phyloP scores from a whole-genome alignment of 345 rosid genomes.

The Boechera retrofracta region DNA sequence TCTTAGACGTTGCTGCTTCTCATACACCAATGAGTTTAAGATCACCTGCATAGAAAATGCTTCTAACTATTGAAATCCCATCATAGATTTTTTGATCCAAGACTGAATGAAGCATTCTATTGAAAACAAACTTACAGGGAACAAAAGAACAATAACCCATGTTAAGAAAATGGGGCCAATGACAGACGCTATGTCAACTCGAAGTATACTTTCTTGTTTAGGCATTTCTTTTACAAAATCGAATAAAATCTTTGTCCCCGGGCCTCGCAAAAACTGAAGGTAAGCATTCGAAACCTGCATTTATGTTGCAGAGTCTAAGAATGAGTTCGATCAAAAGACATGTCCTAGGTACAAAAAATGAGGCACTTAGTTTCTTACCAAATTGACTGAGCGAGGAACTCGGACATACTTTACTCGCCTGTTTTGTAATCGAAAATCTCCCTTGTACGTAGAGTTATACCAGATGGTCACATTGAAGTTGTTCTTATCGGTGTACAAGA shows the following conservation, averaged over 20 bases:
- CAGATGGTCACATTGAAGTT: constrained; percentile 74
- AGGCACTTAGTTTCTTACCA: constrained; percentile 53
- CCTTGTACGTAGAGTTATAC: constrained; percentile 75
- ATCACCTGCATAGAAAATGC: constrained; percentile 56
- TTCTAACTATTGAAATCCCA: not conserved
- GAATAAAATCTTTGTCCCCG: constrained; percentile 56
- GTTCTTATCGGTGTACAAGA: constrained; percentile 61
- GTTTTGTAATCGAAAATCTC: constrained; percentile 23
- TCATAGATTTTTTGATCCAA: not conserved
- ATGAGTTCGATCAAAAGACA: constrained; percentile 47
- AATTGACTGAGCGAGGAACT: constrained; percentile 74
- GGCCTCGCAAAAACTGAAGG: constrained; percentile 59
- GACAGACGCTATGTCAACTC: constrained; percentile 69
- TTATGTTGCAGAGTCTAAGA: constrained; percentile 45
- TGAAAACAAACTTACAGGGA: constrained; percentile 66
- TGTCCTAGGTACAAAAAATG: not conserved
- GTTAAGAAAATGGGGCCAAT: constrained; percentile 85
- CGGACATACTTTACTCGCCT: constrained; percentile 51
- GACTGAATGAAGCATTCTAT: not conserved
- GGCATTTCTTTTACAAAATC: constrained; percentile 91
- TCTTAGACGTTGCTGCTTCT: constrained; percentile 78
- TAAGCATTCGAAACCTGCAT: constrained; percentile 78
- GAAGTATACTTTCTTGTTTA: constrained; percentile 49
- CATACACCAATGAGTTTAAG: constrained; percentile 73
- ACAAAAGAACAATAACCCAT: constrained; percentile 56